These are phyloP conservation scores for Clonostachys solani DNA, from an alignment of 2,329 filamentous ascomycete genomes.

Conservation along the genomic window DNA sequence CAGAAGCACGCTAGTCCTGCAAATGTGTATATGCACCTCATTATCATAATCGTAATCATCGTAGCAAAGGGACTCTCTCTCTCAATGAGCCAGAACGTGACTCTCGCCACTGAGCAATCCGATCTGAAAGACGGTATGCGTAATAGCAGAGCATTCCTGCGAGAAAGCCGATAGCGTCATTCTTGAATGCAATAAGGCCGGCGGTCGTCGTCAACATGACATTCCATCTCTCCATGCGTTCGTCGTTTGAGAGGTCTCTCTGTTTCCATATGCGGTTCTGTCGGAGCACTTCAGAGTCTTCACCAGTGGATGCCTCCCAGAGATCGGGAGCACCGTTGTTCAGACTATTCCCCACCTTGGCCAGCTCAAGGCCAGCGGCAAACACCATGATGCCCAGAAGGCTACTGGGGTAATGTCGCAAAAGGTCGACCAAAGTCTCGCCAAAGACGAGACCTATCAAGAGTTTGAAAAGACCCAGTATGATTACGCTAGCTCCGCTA, in stretches of 20 bases:
- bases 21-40: neutral
- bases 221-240: constrained; percentile 73
- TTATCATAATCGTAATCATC: constrained; percentile 4
- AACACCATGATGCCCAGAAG: constrained; percentile 86
- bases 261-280: constrained; percentile 11
- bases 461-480: constrained; percentile 75
- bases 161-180: constrained; percentile 83
- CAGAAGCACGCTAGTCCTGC: too few species aligned
- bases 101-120: constrained; percentile 30
- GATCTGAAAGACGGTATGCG: constrained; percentile 50
- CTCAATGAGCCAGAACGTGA: constrained; percentile 5
- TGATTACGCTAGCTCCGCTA: constrained; percentile 76
- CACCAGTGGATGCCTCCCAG: constrained; percentile 49
- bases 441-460: constrained; percentile 72
- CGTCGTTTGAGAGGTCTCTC: constrained; percentile 51
- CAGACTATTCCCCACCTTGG: constrained; percentile 77
- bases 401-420: constrained; percentile 69
- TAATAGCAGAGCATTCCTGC: constrained; percentile 78
- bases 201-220: constrained; percentile 89
- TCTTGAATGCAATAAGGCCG: constrained; percentile 78
- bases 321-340: constrained; percentile 66
- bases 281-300: constrained; percentile 24
- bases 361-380: constrained; percentile 82
- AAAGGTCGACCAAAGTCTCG: constrained; percentile 64
- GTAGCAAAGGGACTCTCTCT: constrained; percentile 23